Percentiles rank a stretch among this genome's conserved stretches.
These are phyloP conservation scores for Apiospora phragmitis DNA, from an alignment of 2,329 filamentous ascomycete genomes.

Conservation along the genomic window DNA sequence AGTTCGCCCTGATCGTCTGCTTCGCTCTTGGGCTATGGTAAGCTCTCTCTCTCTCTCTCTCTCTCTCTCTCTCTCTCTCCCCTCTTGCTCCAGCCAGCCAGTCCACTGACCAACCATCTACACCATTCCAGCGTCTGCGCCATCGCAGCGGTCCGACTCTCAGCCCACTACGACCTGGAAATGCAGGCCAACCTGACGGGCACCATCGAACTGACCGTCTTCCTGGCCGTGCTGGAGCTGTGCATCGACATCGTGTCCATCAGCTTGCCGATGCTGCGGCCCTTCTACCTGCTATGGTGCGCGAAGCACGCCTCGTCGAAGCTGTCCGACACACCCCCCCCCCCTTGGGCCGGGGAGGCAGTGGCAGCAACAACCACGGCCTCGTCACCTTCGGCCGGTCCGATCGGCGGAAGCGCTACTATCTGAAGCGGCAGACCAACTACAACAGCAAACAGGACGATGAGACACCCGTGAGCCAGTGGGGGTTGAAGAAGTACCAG, in stretches of 20 bases:
- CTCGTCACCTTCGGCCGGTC: neutral
- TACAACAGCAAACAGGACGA: neutral
- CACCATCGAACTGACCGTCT: neutral
- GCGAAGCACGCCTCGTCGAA: neutral
- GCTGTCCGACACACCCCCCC: neutral
- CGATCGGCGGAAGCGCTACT: neutral
- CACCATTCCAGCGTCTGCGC: neutral
- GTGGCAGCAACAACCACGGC: neutral
- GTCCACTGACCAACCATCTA: too few relatives aligned
- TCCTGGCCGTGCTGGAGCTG: neutral
- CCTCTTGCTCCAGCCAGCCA: too few relatives aligned
- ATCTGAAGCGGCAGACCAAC: neutral
- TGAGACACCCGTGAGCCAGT: neutral
- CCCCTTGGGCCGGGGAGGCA: too few relatives aligned
- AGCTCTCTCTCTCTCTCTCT: neutral
- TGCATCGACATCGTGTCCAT: neutral
- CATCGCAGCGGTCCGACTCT: neutral
- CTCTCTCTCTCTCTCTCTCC: too few relatives aligned
- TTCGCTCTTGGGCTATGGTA: neutral
- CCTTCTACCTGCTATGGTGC: neutral
- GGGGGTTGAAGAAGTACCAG: neutral
- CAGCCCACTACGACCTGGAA: neutral
- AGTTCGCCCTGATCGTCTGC: neutral
- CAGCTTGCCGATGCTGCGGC: neutral
- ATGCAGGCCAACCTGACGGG: neutral